These are phyloP conservation scores for Spathaspora girioi DNA, from an alignment of 805 yeast species.

Conservation along the genomic window DNA sequence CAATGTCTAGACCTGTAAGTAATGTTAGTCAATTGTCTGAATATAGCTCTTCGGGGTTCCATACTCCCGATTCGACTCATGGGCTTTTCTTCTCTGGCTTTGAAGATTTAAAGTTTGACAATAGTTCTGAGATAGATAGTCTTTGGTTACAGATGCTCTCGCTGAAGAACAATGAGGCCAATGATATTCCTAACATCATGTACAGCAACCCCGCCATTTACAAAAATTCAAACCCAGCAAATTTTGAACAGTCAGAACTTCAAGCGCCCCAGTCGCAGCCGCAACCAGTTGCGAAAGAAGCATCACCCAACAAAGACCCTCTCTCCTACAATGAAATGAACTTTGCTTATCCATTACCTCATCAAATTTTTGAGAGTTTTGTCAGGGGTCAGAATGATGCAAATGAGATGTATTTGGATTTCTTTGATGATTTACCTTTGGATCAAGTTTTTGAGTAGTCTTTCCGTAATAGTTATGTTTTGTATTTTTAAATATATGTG, in stretches of 20 bases:
- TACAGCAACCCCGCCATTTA: background rate
- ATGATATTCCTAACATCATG: background rate
- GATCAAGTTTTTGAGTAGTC: slow-evolving; percentile 8
- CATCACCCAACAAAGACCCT: background rate
- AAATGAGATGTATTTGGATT: slow-evolving; percentile 5
- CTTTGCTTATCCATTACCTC: background rate
- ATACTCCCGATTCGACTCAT: background rate
- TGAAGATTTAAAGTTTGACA: slow-evolving; percentile 14
- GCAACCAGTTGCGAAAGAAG: background rate
- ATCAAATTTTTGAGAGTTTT: slow-evolving; percentile 1
- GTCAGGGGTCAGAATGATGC: background rate
- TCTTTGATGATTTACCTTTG: slow-evolving; percentile 12
- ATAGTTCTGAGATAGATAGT: slow-evolving; percentile 22
- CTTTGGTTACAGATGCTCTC: slow-evolving; percentile 27
- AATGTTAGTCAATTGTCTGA: background rate
- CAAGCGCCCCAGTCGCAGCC: background rate
- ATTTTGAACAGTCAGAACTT: background rate
- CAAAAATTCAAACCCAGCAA: background rate
- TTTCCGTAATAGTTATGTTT: background rate
- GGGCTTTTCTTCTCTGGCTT: slow-evolving; percentile 6
- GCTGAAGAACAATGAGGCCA: slow-evolving; percentile 11
- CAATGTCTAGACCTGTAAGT: background rate
- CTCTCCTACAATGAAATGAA: background rate
- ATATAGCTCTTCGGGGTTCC: background rate
- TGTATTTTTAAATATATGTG: background rate